Evolutionary conservation across 768 basidiomycete species (phyloP).

Genomic region (Dacryopinax primogenitus): DNA sequence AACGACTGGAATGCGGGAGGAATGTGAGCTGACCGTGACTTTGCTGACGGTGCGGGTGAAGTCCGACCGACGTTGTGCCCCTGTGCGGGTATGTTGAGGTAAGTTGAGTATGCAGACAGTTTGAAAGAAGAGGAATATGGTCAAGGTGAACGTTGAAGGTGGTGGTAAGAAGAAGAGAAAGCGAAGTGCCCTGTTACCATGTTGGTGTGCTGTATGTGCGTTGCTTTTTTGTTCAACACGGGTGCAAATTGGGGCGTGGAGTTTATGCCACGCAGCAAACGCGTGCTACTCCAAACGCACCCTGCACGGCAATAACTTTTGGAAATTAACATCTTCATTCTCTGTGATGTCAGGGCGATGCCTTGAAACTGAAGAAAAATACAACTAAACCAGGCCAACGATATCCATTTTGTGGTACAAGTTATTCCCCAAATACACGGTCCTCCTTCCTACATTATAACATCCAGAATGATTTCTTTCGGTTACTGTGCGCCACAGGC

Average conservation of each 20-base stretch:
- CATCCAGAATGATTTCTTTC: not conserved
- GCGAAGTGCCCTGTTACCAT: not conserved
- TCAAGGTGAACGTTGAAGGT: not conserved
- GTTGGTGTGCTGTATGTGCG: not conserved
- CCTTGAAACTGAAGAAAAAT: no score
- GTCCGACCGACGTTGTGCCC: not conserved
- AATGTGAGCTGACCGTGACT: not conserved
- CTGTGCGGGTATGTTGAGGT: not conserved
- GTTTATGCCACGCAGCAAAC: conserved; percentile 6
- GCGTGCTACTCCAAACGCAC: not conserved
- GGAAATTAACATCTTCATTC: no score
- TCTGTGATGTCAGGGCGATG: no score
- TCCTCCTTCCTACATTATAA: not conserved
- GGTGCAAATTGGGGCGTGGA: conserved; percentile 2
- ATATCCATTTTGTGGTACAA: no score
- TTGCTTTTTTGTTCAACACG: not conserved
- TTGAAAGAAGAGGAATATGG: not conserved
- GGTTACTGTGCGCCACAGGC: not conserved
- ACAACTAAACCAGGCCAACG: no score
- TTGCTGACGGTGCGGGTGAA: not conserved
- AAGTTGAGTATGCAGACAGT: conserved; percentile 2
- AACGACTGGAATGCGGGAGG: conserved; percentile 3
- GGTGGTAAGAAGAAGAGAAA: conserved; percentile 1
- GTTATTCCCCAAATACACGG: not conserved
- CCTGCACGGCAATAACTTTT: no score